Evolutionary conservation across 371 early-diverging fungal species (phyloP), one percentile per base, ranked within the genome.

Genomic region (Umbelopsis sp.): DNA sequence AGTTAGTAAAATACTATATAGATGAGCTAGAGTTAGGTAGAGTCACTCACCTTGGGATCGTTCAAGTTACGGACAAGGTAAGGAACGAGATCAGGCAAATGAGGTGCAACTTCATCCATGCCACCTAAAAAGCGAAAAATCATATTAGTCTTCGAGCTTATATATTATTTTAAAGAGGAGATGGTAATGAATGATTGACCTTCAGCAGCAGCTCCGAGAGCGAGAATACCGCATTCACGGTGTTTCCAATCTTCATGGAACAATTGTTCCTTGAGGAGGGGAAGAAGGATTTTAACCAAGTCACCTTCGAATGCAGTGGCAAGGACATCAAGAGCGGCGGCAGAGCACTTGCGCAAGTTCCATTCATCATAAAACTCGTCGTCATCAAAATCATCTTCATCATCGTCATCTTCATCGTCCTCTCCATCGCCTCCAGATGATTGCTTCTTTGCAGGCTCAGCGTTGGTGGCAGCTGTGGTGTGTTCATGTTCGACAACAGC

Each of bases 261-360:
- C 22, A 99, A 84, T 73, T 92, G 87, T 38, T 82, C 83, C 76
- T 94, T 92, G 63, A 98, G 85, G 62, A 88, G 81, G n/a, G 98
- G 98, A 78, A 97, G 86, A 65, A 98, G 79, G 65, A 87, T 80
- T 44, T 83, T 83, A 65, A 99, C 82, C 46, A 96, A 85, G 22
- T 90, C 92, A 69, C 91, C 89, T 69, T 89, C 92, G 74, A 92
- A 96, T 1, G 94, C 87, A 18, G 91, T 92, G 44, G 96, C 91
- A 64, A 98, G 72, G n/a, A 95, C 92, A 72, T 99, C 99, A 63
- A 99, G 77, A 35, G 97, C 92, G 25, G 98, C 97, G 8, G 99
- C 98, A 12, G 96, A 91, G 85, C 99, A 99, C 80, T 98, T 99
- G 77, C 99, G 92, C 66, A 99, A 76, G 74, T 94, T 99, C 99